phyloP scores from a whole-genome alignment of 257 asterid species.

The Catharanthus roseus region DNA sequence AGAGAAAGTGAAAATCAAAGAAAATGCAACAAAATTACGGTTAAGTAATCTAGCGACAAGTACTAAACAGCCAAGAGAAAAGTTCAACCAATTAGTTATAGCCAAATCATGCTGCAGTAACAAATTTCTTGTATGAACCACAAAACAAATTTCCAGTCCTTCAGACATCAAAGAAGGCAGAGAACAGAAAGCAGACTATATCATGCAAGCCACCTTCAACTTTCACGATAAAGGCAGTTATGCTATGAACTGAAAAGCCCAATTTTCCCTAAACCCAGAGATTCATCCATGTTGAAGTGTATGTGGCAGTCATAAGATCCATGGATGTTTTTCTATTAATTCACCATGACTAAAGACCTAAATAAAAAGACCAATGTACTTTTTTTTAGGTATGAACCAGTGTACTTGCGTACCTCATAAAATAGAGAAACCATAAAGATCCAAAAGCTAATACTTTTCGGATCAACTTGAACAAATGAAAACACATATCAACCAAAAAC shows the following conservation, averaged over 20 bases:
- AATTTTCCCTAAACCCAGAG: background rate
- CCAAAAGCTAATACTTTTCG: background rate
- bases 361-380: background rate
- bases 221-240: background rate
- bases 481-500: background rate
- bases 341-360: background rate
- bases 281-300: background rate
- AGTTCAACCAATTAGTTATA: constrained; percentile 6
- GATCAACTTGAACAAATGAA: background rate
- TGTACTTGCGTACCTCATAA: background rate
- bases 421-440: background rate
- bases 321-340: background rate
- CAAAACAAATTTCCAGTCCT: background rate
- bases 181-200: background rate
- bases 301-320: background rate
- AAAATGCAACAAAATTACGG: background rate
- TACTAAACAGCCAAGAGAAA: background rate
- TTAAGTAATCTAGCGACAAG: background rate
- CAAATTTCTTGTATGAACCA: background rate
- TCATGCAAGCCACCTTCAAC: background rate
- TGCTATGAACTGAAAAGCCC: background rate
- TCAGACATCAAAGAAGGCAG: background rate
- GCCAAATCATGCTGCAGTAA: background rate
- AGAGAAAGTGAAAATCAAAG: background rate
- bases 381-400: too few species aligned